Percentiles rank a stretch among this genome's conserved stretches.
These are phyloP conservation scores for Fagus sylvatica DNA, from an alignment of 306 rosid species.

Conservation along the genomic window DNA sequence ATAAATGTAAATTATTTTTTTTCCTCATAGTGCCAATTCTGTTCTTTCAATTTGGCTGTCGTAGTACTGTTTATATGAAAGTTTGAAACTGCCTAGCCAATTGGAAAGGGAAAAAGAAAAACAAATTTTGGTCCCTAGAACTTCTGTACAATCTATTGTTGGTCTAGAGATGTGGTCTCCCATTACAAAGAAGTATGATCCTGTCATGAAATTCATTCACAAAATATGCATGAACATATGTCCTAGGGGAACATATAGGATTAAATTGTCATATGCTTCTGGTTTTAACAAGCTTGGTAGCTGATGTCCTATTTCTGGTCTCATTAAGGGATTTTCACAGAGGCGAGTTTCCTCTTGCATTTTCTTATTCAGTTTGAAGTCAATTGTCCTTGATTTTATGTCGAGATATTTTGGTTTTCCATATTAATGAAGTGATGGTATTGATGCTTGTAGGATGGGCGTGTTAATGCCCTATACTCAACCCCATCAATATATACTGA, in stretches of 20 bases:
- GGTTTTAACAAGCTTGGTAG: background rate
- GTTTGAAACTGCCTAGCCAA: background rate
- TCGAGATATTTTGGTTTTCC: background rate
- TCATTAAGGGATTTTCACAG: background rate
- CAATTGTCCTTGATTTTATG: background rate
- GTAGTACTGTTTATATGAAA: background rate
- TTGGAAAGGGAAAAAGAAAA: background rate
- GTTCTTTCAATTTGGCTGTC: background rate
- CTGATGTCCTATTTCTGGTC: background rate
- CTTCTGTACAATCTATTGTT: background rate
- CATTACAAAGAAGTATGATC: background rate
- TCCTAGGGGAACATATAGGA: background rate
- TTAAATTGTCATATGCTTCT: background rate
- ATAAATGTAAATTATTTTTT: background rate
- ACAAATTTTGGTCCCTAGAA: background rate
- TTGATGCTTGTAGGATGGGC: slow-evolving; percentile 57
- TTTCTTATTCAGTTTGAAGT: background rate
- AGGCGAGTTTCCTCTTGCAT: background rate
- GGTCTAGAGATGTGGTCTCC: background rate
- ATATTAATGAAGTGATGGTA: background rate
- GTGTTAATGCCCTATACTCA: slow-evolving; percentile 85
- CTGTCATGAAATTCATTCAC: background rate
- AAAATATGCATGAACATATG: background rate
- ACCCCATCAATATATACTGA: slow-evolving; percentile 90
- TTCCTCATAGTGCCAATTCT: background rate